These are phyloP conservation scores for Chimonanthus salicifolius DNA, from an alignment of 164 flowering plant species.

Conservation along the genomic window DNA sequence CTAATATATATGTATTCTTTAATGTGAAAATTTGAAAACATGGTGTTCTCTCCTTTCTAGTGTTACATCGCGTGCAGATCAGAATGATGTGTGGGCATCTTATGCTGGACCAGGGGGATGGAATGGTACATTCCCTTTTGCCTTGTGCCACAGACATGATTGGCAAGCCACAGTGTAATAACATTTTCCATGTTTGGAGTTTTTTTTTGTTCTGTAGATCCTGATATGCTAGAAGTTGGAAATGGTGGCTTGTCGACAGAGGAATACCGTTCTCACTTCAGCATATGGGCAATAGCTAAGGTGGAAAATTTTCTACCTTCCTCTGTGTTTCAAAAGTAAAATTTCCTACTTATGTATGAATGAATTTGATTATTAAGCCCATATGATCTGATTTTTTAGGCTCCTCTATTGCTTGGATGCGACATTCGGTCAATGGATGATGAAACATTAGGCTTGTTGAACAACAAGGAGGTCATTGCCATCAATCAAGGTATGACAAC, in stretches of 20 bases:
- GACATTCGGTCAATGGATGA: conserved; percentile 50
- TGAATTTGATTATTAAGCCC: background rate
- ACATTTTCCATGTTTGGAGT: background rate
- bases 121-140: conserved; percentile 45
- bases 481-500: conserved; percentile 59
- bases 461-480: conserved; percentile 67
- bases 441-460: conserved; percentile 37
- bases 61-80: conserved; percentile 54
- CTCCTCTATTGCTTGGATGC: conserved; percentile 71
- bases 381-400: conserved; percentile 24
- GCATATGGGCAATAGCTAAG: conserved; percentile 83
- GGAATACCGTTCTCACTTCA: conserved; percentile 79
- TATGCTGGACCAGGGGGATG: conserved; percentile 79
- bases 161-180: background rate
- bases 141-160: background rate
- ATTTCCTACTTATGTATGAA: background rate
- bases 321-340: background rate
- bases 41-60: conserved; percentile 25
- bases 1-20: background rate
- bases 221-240: conserved; percentile 93
- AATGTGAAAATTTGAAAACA: background rate
- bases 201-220: conserved; percentile 33
- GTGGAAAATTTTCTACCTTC: conserved; percentile 18
- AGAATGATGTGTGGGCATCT: conserved; percentile 63
- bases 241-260: conserved; percentile 78